phyloP scores from a whole-genome alignment of 257 asterid species.

The Hygrophila difformis region DNA sequence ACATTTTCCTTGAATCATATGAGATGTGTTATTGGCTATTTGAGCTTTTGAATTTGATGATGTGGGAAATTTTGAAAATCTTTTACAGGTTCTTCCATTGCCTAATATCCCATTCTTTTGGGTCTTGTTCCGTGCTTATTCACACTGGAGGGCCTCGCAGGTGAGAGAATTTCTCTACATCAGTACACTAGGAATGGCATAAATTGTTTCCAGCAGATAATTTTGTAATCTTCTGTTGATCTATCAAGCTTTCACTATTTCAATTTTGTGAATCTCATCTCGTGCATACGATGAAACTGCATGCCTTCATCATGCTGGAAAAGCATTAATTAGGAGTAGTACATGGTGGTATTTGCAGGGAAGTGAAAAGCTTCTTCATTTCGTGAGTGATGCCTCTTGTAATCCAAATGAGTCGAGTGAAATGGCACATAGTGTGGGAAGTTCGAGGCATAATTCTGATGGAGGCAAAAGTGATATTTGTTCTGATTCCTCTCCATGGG shows the following conservation, averaged over 20 bases:
- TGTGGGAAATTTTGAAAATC: constrained; percentile 11
- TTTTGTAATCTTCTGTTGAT: background rate
- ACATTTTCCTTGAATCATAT: background rate
- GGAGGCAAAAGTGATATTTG: constrained; percentile 17
- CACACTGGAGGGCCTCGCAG: constrained; percentile 99
- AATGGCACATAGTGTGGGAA: constrained; percentile 19
- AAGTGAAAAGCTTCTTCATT: constrained; percentile 71
- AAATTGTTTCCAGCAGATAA: background rate
- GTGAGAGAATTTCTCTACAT: constrained; percentile 23
- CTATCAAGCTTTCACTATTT: background rate
- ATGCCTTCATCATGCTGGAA: background rate
- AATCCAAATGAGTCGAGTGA: constrained; percentile 23
- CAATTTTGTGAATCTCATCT: too few relatives aligned
- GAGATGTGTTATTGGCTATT: background rate
- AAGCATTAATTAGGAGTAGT: background rate
- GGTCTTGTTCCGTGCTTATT: constrained; percentile 87
- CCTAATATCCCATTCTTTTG: constrained; percentile 97
- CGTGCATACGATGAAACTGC: background rate
- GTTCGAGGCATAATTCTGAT: constrained; percentile 18
- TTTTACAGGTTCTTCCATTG: constrained; percentile 78
- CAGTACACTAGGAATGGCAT: background rate
- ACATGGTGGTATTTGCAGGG: constrained; percentile 47
- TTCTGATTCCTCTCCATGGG: constrained; percentile 39
- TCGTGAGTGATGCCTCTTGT: constrained; percentile 53
- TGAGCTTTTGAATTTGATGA: background rate